These are phyloP conservation scores for Zygnema circumcarinatum DNA, from an alignment of 139 green algal genomes.

Conservation along the genomic window DNA sequence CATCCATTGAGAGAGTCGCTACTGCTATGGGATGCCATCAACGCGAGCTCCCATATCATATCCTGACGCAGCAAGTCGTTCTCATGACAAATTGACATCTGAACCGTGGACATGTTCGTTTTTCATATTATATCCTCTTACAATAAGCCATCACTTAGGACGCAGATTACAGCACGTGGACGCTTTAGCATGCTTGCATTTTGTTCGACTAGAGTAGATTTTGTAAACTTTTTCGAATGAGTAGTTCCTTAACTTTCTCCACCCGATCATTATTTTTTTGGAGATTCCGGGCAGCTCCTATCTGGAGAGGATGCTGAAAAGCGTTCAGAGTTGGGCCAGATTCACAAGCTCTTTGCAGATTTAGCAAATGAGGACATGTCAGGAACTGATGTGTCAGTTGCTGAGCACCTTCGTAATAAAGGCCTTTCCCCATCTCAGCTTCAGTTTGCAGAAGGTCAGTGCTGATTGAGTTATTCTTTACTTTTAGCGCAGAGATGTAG, in stretches of 20 bases:
- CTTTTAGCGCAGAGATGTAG: not conserved
- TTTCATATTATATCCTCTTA: no score
- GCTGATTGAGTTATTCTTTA: not conserved
- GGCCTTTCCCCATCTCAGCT: slow-evolving; percentile 51
- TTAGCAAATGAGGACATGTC: slow-evolving; percentile 59
- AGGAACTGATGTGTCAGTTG: slow-evolving; percentile 67
- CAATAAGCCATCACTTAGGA: no score
- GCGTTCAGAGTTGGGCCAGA: slow-evolving; percentile 22
- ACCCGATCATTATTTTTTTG: slow-evolving; percentile 74
- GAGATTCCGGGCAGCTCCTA: slow-evolving; percentile 60
- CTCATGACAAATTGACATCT: no score
- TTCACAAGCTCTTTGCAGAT: slow-evolving; percentile 72
- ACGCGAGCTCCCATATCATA: slow-evolving; percentile 62
- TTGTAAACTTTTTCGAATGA: no score
- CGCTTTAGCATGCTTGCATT: no score
- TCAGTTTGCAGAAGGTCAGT: slow-evolving; percentile 42
- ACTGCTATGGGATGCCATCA: slow-evolving; percentile 64
- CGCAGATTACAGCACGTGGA: no score
- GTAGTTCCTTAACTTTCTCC: slow-evolving; percentile 26
- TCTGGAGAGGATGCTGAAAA: slow-evolving; percentile 65
- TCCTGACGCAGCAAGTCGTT: no score
- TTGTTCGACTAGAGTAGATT: no score
- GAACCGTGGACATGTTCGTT: no score
- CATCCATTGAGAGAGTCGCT: slow-evolving; percentile 50
- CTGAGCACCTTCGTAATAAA: slow-evolving; percentile 68